Percentiles rank a stretch among this genome's conserved stretches.
Conservation (phyloP, 208 protist genomes). For the Crithidia brevicula region DNA sequence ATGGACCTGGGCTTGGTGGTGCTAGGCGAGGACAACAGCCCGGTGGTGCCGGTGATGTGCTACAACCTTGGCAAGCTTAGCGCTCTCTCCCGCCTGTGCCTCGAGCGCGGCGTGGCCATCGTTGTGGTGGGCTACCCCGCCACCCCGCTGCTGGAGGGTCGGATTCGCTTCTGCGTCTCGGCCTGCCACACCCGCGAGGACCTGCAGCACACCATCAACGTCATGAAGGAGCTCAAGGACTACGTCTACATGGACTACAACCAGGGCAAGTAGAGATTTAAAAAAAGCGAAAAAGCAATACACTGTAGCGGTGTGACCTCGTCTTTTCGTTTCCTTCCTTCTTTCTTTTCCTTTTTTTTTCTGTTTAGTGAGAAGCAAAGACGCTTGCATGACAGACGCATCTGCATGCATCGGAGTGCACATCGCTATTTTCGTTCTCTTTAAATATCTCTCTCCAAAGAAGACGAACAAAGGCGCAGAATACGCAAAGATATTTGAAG, state of each 20-base stretch:
- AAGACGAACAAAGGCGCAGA: too few relatives aligned
- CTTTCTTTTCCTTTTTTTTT: conserved; percentile 3
- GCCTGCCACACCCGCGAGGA: conserved; percentile 96
- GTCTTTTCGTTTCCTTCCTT: background rate
- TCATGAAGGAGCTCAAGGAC: conserved; percentile 86
- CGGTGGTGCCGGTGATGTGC: conserved; percentile 96
- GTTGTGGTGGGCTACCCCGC: conserved; percentile 99
- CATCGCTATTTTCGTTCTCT: too few relatives aligned
- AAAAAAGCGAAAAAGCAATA: background rate
- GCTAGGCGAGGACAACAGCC: conserved; percentile 91
- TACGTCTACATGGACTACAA: conserved; percentile 80
- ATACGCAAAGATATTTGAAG: too few relatives aligned
- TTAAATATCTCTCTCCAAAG: too few relatives aligned
- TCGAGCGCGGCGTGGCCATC: conserved; percentile 92
- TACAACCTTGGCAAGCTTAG: conserved; percentile 94
- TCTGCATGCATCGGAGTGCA: too few relatives aligned
- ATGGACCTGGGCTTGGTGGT: conserved; percentile 84
- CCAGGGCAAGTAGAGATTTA: conserved; percentile 16
- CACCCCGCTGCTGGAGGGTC: conserved; percentile 90
- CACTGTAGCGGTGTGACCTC: background rate
- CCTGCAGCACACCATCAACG: conserved; percentile 88
- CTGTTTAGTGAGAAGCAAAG: too few relatives aligned
- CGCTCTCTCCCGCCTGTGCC: conserved; percentile 82
- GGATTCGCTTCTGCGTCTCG: conserved; percentile 93
- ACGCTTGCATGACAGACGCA: too few relatives aligned